Evolutionary conservation across 2,329 filamentous ascomycete genomes (phyloP).

Genomic region (Fonsecaea pedrosoi): DNA sequence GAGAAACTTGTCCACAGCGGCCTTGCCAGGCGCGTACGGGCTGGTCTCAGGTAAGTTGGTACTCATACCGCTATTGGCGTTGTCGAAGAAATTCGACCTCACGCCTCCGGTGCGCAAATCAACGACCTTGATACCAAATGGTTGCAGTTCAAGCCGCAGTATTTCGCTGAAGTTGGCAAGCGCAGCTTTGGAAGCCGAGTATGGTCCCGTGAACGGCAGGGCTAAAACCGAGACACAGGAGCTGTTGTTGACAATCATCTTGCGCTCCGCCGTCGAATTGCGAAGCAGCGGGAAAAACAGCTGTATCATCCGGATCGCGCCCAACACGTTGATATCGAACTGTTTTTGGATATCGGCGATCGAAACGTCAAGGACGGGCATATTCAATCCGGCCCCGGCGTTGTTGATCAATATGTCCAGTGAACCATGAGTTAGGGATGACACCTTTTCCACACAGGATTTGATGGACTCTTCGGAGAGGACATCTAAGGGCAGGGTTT

Average conservation of each 20-base stretch:
- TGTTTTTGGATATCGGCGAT: conserved; percentile 41
- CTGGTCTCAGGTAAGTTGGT: conserved; percentile 56
- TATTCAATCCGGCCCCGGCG: conserved; percentile 46
- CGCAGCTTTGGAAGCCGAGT: conserved; percentile 59
- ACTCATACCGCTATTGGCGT: conserved; percentile 42
- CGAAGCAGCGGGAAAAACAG: conserved; percentile 38
- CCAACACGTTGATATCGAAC: conserved; percentile 55
- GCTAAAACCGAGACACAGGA: conserved; percentile 36
- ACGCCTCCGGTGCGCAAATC: conserved; percentile 41
- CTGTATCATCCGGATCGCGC: conserved; percentile 47
- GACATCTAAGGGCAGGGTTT: conserved; percentile 45
- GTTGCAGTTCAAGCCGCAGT: conserved; percentile 45
- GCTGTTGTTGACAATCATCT: conserved; percentile 42
- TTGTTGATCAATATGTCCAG: conserved; percentile 55
- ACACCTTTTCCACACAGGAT: conserved; percentile 36
- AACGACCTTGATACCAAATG: conserved; percentile 44
- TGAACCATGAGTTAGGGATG: conserved; percentile 31
- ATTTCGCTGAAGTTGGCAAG: conserved; percentile 63
- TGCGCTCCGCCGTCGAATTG: conserved; percentile 39
- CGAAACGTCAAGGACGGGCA: conserved; percentile 49
- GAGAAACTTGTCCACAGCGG: conserved; percentile 43
- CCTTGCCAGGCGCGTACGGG: conserved; percentile 60
- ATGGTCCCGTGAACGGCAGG: conserved; percentile 45
- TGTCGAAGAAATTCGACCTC: conserved; percentile 49
- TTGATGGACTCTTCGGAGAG: conserved; percentile 43